phyloP scores from a whole-genome alignment of 306 rosid species.

The Vachellia pachyceras region DNA sequence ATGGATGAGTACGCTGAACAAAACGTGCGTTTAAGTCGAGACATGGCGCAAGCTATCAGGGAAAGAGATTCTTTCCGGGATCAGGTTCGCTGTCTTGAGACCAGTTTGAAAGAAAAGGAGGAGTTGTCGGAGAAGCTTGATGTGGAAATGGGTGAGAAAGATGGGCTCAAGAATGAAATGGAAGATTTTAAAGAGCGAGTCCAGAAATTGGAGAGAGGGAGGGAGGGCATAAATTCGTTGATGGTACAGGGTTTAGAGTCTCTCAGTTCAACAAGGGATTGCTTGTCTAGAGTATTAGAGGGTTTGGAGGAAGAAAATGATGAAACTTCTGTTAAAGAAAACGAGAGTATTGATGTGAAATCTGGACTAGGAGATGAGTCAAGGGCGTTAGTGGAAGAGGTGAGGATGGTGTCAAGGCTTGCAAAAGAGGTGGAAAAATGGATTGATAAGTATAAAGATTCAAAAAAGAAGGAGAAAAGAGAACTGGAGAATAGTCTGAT shows the following conservation, averaged over 20 bases:
- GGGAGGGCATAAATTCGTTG: conserved; percentile 41
- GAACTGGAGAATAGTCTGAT: conserved; percentile 72
- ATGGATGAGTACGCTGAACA: conserved; percentile 40
- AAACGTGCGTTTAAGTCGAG: conserved; percentile 30
- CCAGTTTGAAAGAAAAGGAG: conserved; percentile 39
- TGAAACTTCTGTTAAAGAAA: conserved; percentile 28
- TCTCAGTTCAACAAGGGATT: conserved; percentile 44
- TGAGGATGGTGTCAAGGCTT: conserved; percentile 40
- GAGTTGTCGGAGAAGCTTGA: conserved; percentile 39
- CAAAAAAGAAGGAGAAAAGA: conserved; percentile 66
- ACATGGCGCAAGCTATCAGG: conserved; percentile 29
- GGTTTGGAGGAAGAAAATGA: conserved; percentile 46
- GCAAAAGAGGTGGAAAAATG: conserved; percentile 51
- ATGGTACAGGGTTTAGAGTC: conserved; percentile 47
- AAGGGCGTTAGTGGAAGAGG: conserved; percentile 44
- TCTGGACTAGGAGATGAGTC: conserved; percentile 35
- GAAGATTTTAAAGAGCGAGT: conserved; percentile 46
- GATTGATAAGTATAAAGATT: conserved; percentile 54
- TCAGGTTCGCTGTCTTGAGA: conserved; percentile 43
- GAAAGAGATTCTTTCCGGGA: conserved; percentile 47
- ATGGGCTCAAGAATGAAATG: conserved; percentile 39
- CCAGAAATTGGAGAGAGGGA: conserved; percentile 51
- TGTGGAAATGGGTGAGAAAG: conserved; percentile 23
- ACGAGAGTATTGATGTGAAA: conserved; percentile 33
- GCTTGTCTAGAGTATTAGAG: conserved; percentile 48